Base-by-base conservation (phyloP, 2,329 filamentous ascomycete genomes). In the Cryphonectria radicalis region DNA sequence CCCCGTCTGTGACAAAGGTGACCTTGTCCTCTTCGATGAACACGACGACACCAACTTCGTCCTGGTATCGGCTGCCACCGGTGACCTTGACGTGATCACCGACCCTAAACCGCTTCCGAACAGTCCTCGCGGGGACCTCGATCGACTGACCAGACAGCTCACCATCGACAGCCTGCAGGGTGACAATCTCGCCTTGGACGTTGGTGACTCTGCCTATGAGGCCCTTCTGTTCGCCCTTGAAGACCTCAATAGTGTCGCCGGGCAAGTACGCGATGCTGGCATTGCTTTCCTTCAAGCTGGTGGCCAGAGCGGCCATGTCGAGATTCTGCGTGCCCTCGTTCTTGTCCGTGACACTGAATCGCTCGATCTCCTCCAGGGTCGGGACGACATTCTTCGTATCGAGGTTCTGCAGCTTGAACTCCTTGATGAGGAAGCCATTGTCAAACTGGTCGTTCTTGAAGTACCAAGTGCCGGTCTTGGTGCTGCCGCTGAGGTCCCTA, bases 71-170 rank as follows among this genome's bases (percentile, higher is more conserved):
- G 83, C 95, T 97, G 55, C 95, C 95, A 69, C 96, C 95, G 79
- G 98, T 97, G 76, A 99, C 96, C 84, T 98, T 98, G 84, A 99
- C 96, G 79, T 99, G 96, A 78, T 99, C 96, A 85, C 96, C 96
- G 73, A 95, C 88, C 75, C 89, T 90, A 87, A 99, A 99, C 42
- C 93, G 89, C 82, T 99, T 99, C 71, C 96, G 93, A 37, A 99
- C 86, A 62, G 93, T 93, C 82, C 96, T 97, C 74, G 94, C 92
- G 1, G 96, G 96, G 14, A 97, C 95, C 79, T 98, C 95, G 63
- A 99, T 96, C 6, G 88, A 90, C 79, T 97, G 93, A 13, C 95
- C 95, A 67, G 84, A 86, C 40, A 98, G 85, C 57, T 93, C 91
- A 63, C 96, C 96, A 77, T 97, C 92, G 1, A 90, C 92, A 22